These are phyloP conservation scores for Fusarium camptoceras DNA, from an alignment of 2,329 filamentous ascomycete species.

Conservation along the genomic window DNA sequence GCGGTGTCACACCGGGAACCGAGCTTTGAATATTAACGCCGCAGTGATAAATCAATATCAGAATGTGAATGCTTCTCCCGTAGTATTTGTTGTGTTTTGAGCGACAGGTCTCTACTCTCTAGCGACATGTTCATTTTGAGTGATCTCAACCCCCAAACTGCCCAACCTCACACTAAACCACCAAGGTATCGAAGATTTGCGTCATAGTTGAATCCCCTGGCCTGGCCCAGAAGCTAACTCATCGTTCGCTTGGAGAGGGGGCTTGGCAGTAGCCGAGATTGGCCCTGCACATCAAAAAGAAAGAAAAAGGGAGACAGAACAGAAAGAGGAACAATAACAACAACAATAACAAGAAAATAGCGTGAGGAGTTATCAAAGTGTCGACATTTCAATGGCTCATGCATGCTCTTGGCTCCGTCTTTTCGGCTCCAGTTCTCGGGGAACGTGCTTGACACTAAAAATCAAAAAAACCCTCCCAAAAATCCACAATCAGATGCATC, in stretches of 20 bases:
- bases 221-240: conserved; percentile 7
- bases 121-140: background rate
- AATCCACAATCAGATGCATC: conserved; percentile 1
- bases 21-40: conserved; percentile 23
- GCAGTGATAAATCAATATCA: conserved; percentile 2
- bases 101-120: background rate
- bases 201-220: conserved; percentile 34
- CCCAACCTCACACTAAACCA: conserved; percentile 20
- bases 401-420: background rate
- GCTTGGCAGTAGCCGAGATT: conserved; percentile 39
- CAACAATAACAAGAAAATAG: background rate
- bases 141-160: conserved; percentile 10
- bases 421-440: conserved; percentile 18
- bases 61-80: conserved; percentile 2
- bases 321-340: background rate
- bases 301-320: conserved; percentile 5
- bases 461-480: background rate
- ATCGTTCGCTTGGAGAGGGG: conserved; percentile 35
- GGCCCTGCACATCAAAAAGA: conserved; percentile 23
- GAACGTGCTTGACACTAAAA: conserved; percentile 4
- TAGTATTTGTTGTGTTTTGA: background rate
- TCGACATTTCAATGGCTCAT: conserved; percentile 21
- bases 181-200: conserved; percentile 30
- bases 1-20: conserved; percentile 10
- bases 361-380: conserved; percentile 15